Evolutionary conservation across 2,329 filamentous ascomycete genomes (phyloP), one percentile per base, ranked within the genome.

Genomic region (Xylaria sp.): DNA sequence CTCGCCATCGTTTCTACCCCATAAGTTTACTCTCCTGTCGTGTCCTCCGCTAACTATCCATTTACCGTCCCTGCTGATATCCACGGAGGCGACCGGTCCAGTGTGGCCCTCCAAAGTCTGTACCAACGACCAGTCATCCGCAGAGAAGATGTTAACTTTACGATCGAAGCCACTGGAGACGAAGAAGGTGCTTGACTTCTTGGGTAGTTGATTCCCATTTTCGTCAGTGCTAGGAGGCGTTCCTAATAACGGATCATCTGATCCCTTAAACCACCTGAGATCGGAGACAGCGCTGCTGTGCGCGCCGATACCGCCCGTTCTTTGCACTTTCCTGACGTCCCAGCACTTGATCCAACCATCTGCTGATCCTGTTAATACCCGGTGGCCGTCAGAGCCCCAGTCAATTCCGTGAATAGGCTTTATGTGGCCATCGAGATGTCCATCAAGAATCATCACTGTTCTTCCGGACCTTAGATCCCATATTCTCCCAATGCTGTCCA

Each of bases 301-400:
- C 6, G 96, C 95, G 55, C 95, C 96, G 53, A 99, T 91, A 20
- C 92, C 92, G 13, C 93, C 95, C 0, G 88, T 90, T 69, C 90
- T 90, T 73, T 92, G 88, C 55, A 98, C 94, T 74, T 96, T 95
- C 51, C 96, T 89, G 59, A 99, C 86, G 77, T 99, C 96, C 96
- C 96, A 99, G 80, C 95, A 97, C 79, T 97, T 98, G 75, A 97
- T 90, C 87, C 96, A 98, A 20, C 95, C 95, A 76, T 99, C 96
- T 1, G 90, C 93, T 15, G 94, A 96, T 1, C 94, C 94, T 0
- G 94, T 94, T n/a, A 98, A 83, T 9, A 98, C 88, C n/a, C 96
- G 89, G 78, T 97, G 90, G 5, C 95, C 94, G 76, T 99, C 96
- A 0, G 90, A 86, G 65, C 92, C 90, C 96, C 96, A 99, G 78